These are phyloP conservation scores for Xylaria sp. DNA, from an alignment of 2,329 filamentous ascomycete genomes.

Conservation along the genomic window DNA sequence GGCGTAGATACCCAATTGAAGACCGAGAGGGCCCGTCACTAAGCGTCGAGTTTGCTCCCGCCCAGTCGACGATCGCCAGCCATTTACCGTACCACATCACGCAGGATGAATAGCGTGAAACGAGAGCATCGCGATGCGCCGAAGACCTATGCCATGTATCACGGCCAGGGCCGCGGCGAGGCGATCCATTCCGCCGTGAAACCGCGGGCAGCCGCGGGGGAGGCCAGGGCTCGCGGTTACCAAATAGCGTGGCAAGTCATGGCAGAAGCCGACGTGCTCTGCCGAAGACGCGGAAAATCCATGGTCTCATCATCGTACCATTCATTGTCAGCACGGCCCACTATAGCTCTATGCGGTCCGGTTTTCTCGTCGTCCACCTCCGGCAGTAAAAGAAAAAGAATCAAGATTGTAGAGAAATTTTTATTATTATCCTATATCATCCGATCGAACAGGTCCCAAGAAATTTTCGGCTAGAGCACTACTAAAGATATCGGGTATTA, in stretches of 20 bases:
- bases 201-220: background rate
- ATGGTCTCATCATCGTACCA: constrained; percentile 20
- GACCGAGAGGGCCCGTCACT: background rate
- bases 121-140: background rate
- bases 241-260: too few species aligned
- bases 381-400: background rate
- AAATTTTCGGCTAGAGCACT: background rate
- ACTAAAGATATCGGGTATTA: background rate
- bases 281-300: background rate
- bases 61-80: background rate
- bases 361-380: background rate
- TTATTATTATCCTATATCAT: background rate
- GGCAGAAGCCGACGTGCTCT: background rate
- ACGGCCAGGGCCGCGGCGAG: background rate
- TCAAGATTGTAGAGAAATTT: background rate
- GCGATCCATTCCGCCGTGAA: background rate
- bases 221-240: too few species aligned
- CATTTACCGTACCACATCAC: background rate
- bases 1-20: background rate
- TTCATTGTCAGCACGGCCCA: constrained; percentile 3
- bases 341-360: background rate
- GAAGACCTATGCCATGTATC: background rate
- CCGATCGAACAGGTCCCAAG: background rate
- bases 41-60: background rate
- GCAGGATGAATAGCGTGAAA: background rate